These are phyloP conservation scores for Cordyceps cicadae DNA, from an alignment of 2,329 filamentous ascomycete genomes.

Conservation along the genomic window DNA sequence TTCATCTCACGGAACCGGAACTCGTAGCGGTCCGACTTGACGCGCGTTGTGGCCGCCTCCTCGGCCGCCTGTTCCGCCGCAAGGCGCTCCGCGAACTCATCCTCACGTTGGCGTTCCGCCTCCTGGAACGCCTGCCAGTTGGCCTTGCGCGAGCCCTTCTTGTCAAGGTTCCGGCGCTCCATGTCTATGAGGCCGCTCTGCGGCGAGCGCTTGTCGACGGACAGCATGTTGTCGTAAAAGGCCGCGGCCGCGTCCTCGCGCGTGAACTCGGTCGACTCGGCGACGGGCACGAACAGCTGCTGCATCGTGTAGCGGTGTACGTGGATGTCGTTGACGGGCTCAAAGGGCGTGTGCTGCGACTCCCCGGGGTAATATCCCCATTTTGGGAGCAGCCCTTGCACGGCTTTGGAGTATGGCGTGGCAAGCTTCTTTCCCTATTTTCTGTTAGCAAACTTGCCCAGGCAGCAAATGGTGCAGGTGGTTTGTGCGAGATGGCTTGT, in stretches of 20 bases:
- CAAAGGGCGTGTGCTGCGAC: slow-evolving; percentile 37
- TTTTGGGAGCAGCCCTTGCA: slow-evolving; percentile 72
- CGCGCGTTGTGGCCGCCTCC: slow-evolving; percentile 33
- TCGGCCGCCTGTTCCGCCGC: slow-evolving; percentile 26
- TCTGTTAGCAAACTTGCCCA: slow-evolving; percentile 19
- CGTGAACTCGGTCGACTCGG: slow-evolving; percentile 55
- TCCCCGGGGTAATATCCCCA: slow-evolving; percentile 47
- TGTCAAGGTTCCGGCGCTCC: slow-evolving; percentile 30
- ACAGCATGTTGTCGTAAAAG: slow-evolving; percentile 51
- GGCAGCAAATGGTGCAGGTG: background rate
- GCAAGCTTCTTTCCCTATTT: slow-evolving; percentile 69
- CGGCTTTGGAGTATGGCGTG: slow-evolving; percentile 64
- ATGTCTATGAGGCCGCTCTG: slow-evolving; percentile 53
- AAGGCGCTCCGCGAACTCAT: slow-evolving; percentile 27
- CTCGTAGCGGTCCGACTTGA: slow-evolving; percentile 47
- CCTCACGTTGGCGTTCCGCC: slow-evolving; percentile 36
- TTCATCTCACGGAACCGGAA: slow-evolving; percentile 55
- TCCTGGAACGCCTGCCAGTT: slow-evolving; percentile 33
- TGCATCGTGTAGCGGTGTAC: slow-evolving; percentile 54
- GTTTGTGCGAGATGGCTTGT: slow-evolving; percentile 12
- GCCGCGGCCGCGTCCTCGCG: slow-evolving; percentile 58
- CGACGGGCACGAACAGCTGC: slow-evolving; percentile 57
- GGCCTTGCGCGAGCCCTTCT: slow-evolving; percentile 33
- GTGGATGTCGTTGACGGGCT: slow-evolving; percentile 57
- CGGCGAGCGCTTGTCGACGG: slow-evolving; percentile 53